A percentile compares a stretch with the other conserved stretches of the same genome.
Conservation (phyloP, 495 filamentous ascomycete species). For the Aspergillus nidulans region DNA sequence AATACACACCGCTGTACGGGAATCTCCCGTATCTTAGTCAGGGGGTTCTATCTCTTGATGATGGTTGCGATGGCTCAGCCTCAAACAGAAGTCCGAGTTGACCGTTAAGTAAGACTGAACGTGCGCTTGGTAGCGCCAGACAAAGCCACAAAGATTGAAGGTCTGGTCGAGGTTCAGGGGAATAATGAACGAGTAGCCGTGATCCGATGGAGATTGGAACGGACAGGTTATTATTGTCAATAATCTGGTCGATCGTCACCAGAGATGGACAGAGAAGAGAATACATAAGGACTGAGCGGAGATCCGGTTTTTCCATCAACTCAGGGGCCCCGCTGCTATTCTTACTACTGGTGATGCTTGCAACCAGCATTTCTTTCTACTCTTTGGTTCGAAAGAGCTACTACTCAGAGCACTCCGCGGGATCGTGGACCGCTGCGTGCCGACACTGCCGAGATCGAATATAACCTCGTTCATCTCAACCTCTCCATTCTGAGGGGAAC, state of each 20-base stretch:
- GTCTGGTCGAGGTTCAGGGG: neutral
- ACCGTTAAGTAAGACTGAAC: neutral
- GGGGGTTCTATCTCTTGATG: neutral
- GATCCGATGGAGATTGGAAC: neutral
- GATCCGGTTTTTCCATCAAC: neutral
- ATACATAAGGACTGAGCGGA: neutral
- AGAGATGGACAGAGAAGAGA: neutral
- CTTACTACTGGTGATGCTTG: too few species aligned
- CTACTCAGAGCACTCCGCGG: neutral
- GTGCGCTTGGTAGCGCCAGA: neutral
- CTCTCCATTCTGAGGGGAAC: too few species aligned
- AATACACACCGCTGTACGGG: neutral
- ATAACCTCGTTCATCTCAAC: too few species aligned
- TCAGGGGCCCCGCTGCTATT: neutral
- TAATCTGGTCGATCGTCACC: conserved; percentile 11
- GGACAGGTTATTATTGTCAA: conserved; percentile 13
- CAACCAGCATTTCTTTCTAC: too few species aligned
- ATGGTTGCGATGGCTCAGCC: neutral
- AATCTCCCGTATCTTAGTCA: neutral
- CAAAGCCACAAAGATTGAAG: neutral
- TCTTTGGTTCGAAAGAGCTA: neutral
- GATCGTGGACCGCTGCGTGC: too few species aligned
- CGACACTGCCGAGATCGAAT: neutral
- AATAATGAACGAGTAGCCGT: neutral
- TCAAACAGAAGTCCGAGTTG: neutral